Base-by-base conservation (phyloP, 2,329 filamentous ascomycete species). In the Nemania sp. region DNA sequence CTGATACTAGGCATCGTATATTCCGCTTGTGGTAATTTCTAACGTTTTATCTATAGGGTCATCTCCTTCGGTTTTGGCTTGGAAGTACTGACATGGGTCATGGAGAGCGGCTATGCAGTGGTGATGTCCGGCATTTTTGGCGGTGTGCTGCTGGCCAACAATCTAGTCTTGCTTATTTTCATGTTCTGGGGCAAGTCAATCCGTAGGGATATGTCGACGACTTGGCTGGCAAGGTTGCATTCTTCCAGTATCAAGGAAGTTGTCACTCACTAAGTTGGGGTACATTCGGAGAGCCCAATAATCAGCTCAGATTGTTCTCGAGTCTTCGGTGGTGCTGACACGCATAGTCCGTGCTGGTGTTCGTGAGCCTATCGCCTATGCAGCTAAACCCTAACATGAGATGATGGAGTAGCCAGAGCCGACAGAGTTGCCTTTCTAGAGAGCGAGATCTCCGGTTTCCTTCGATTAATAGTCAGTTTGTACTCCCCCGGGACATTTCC, bases 41-140 rank as follows among this genome's bases (percentile, higher is more conserved):
- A 24, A 56, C 42, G 40, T 11, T 24, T 9, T 7, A 11, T 12
- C 20, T 48, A 19, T 24, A 56, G 53, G 67, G 76, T 77, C 12
- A 80, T 81, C 54, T 78, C 74, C 49, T 82, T 81, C 57, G 79
- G 78, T 3, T 77, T 81, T 68, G 76, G 77, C 3, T 61, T 79
- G 40, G 72, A 79, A 58, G 62, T 81, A 48, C 65, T 81, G n/a
- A 72, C 77, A 49, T 81, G 79, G 79, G 75, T 81, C 14, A 52
- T 74, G 54, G 62, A 73, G 39, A 70, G 70, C 23, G 79, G 79
- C 3, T 81, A 80, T 61, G 73, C 73, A 3, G 74, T 76, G 5
- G 75, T 80, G 17, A 79, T 81, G 51, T 72, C 74, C 1, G 79
- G 78, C 0, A 77, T 77, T 9, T 81, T 81, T 54, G 70, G 74